These are phyloP conservation scores for Neofusicoccum cordaticola DNA, from an alignment of 2,329 filamentous ascomycete species.

Conservation along the genomic window DNA sequence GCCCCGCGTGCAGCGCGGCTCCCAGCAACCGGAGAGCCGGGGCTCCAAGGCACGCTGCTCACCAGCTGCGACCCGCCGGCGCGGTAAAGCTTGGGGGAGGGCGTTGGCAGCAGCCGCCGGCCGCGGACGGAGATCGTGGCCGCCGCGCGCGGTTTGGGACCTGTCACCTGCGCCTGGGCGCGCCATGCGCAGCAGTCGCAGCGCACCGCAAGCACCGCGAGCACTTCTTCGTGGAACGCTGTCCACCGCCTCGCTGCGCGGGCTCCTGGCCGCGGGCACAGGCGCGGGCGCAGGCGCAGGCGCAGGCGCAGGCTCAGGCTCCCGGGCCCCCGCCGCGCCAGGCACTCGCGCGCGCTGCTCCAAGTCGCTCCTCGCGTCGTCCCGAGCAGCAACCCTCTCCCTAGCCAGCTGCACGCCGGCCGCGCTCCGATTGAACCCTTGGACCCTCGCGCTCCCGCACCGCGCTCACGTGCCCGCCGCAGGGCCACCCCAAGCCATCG, in stretches of 20 bases:
- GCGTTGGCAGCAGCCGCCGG: neutral
- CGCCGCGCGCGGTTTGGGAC: neutral
- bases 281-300: too few species aligned
- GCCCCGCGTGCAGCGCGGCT: neutral
- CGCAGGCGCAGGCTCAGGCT: too few species aligned
- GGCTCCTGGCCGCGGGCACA: too few species aligned
- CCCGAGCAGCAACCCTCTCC: neutral
- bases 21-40: conserved; percentile 1
- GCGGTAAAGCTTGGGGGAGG: neutral
- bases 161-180: conserved; percentile 1
- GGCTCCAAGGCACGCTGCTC: neutral
- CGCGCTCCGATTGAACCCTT: too few species aligned
- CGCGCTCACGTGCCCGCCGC: neutral
- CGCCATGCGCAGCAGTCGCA: too few species aligned
- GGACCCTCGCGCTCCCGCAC: neutral
- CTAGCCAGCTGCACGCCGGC: too few species aligned
- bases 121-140: neutral
- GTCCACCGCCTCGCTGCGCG: neutral
- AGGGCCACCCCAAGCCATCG: neutral
- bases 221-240: neutral
- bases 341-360: too few species aligned
- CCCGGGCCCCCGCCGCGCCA: too few species aligned
- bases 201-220: too few species aligned
- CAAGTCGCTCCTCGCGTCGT: neutral
- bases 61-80: neutral